Conservation (phyloP, 2,329 filamentous ascomycete species). For the Pseudogymnoascus pannorum region DNA sequence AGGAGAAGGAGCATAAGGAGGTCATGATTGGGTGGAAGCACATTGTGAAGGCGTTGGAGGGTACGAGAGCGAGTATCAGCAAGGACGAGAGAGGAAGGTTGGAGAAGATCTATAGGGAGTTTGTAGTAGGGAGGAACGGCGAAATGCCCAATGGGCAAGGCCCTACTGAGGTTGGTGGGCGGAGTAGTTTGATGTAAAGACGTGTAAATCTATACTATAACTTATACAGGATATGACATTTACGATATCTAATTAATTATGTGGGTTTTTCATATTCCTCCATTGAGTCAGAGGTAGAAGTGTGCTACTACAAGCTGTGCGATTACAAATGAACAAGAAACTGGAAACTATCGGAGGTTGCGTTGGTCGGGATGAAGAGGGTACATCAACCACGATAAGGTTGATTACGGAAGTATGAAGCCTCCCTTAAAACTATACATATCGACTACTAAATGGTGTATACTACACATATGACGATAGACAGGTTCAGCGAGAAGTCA, state of each 20-base stretch:
- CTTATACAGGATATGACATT: constrained; percentile 5
- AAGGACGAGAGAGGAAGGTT: constrained; percentile 67
- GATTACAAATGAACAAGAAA: too few species aligned
- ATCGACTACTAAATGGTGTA: too few species aligned
- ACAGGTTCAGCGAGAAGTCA: too few species aligned
- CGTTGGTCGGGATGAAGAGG: too few species aligned
- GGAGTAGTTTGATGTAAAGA: constrained; percentile 80
- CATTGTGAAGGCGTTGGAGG: constrained; percentile 66
- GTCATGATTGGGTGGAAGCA: constrained; percentile 82
- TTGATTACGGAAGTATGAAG: too few species aligned
- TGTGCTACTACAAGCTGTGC: too few species aligned
- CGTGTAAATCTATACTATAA: constrained; percentile 1
- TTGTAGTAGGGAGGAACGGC: constrained; percentile 84
- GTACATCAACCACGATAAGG: too few species aligned
- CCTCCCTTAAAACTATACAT: too few species aligned
- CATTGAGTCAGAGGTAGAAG: too few species aligned
- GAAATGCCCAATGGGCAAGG: constrained; percentile 94
- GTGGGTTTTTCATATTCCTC: not conserved
- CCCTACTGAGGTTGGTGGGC: constrained; percentile 82
- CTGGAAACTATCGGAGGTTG: too few species aligned
- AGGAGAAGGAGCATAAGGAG: constrained; percentile 45
- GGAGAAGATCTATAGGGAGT: constrained; percentile 80
- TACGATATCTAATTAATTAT: constrained; percentile 7
- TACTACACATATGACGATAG: too few species aligned
- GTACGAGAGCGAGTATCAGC: constrained; percentile 77